These are phyloP conservation scores for Ophiostoma piceae DNA, from an alignment of 2,329 filamentous ascomycete genomes.

Conservation along the genomic window DNA sequence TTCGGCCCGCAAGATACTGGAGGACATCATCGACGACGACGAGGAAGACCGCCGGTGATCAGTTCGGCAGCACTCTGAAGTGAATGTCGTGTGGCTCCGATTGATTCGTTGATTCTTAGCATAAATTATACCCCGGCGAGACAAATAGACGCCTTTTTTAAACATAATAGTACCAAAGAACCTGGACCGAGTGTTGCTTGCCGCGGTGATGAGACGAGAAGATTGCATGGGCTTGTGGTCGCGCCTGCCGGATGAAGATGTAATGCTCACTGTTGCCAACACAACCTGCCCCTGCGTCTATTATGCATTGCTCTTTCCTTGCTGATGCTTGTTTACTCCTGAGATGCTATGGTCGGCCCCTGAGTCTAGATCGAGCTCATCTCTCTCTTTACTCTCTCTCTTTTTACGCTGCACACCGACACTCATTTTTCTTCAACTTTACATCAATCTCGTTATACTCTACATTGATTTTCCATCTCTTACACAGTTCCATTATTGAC, in stretches of 20 bases:
- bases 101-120: neutral
- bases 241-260: neutral
- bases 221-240: neutral
- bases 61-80: neutral
- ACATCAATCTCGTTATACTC: neutral
- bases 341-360: neutral
- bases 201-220: neutral
- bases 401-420: neutral
- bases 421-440: neutral
- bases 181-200: neutral
- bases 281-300: neutral
- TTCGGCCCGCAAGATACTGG: slow-evolving; percentile 41
- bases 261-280: neutral
- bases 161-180: no score
- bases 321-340: neutral
- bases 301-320: neutral
- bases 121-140: neutral
- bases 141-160: no score
- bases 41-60: neutral
- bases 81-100: neutral
- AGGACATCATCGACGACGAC: slow-evolving; percentile 20
- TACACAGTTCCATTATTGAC: neutral
- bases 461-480: neutral
- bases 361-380: neutral
- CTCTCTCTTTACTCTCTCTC: neutral